Percentiles rank a stretch among this genome's conserved stretches.
These are phyloP conservation scores for Fraxinus pennsylvanica DNA, from an alignment of 257 asterid species.

Conservation along the genomic window DNA sequence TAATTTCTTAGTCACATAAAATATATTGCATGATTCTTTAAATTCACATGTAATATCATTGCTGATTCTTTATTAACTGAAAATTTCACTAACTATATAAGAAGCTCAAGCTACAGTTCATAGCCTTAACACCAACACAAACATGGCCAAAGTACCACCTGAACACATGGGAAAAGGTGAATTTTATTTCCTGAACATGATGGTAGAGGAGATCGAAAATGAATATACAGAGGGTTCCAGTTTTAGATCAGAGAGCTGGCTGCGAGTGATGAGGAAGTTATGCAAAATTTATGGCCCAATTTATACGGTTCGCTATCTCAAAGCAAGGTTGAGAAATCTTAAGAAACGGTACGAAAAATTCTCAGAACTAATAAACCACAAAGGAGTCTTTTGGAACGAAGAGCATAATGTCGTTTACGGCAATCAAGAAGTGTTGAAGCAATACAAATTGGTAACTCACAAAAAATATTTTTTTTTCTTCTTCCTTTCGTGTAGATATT, in stretches of 20 bases:
- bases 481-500: background rate
- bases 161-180: background rate
- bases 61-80: background rate
- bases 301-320: slow-evolving; percentile 1
- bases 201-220: slow-evolving; percentile 17
- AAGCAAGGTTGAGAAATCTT: slow-evolving; percentile 13
- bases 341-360: slow-evolving; percentile 1
- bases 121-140: background rate
- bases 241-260: slow-evolving; percentile 23
- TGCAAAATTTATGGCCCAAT: slow-evolving; percentile 3
- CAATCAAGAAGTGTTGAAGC: slow-evolving; percentile 26
- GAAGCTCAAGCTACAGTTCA: background rate
- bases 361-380: slow-evolving; percentile 8
- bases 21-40: too few relatives aligned
- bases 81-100: background rate
- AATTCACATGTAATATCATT: too few relatives aligned
- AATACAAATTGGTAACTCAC: slow-evolving; percentile 29
- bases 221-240: slow-evolving; percentile 10
- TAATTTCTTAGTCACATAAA: too few relatives aligned
- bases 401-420: slow-evolving; percentile 33
- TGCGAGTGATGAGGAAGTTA: background rate
- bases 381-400: slow-evolving; percentile 37
- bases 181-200: slow-evolving; percentile 11
- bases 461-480: slow-evolving; percentile 18
- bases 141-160: background rate